A percentile compares a stretch with the other conserved stretches of the same genome.
Evolutionary conservation across 306 rosid species (phyloP).

Genomic region (Castanospermum australe): DNA sequence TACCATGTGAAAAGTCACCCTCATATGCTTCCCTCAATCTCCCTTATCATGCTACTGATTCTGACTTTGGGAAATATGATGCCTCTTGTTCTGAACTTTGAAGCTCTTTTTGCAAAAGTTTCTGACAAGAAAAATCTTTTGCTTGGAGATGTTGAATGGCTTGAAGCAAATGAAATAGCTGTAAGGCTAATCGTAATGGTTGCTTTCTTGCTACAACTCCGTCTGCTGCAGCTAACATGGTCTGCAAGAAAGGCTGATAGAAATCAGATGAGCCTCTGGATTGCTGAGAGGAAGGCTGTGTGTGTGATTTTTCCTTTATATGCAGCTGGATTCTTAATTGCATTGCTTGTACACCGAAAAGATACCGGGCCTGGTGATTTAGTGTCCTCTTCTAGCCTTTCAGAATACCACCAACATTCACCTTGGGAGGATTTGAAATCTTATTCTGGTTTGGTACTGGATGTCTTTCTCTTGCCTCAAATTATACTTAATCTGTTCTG

Average conservation of each 20-base stretch:
- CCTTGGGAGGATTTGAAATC: slow-evolving; percentile 32
- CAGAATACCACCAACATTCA: background rate
- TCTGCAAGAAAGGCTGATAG: slow-evolving; percentile 27
- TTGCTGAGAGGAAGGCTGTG: slow-evolving; percentile 34
- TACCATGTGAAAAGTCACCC: slow-evolving; percentile 42
- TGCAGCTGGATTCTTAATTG: slow-evolving; percentile 15
- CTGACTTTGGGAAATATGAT: slow-evolving; percentile 43
- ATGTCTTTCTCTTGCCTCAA: slow-evolving; percentile 54
- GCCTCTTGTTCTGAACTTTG: slow-evolving; percentile 49
- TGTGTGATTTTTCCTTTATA: slow-evolving; percentile 9
- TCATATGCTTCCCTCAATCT: slow-evolving; percentile 41
- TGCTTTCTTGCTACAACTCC: slow-evolving; percentile 40
- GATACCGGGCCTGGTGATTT: background rate
- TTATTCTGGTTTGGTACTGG: slow-evolving; percentile 36
- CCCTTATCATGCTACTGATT: slow-evolving; percentile 41
- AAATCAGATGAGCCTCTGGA: slow-evolving; percentile 25
- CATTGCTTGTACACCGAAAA: background rate
- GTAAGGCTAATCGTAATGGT: slow-evolving; percentile 35
- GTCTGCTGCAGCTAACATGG: slow-evolving; percentile 39
- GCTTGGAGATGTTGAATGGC: slow-evolving; percentile 35
- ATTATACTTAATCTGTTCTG: slow-evolving; percentile 35
- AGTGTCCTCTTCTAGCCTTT: background rate
- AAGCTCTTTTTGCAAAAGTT: slow-evolving; percentile 30
- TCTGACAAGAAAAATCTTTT: background rate
- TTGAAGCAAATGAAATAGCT: slow-evolving; percentile 39